Evolutionary conservation across 768 basidiomycete genomes (phyloP), one percentile per base, ranked within the genome.

Genomic region (Auricularia auricula-judae): DNA sequence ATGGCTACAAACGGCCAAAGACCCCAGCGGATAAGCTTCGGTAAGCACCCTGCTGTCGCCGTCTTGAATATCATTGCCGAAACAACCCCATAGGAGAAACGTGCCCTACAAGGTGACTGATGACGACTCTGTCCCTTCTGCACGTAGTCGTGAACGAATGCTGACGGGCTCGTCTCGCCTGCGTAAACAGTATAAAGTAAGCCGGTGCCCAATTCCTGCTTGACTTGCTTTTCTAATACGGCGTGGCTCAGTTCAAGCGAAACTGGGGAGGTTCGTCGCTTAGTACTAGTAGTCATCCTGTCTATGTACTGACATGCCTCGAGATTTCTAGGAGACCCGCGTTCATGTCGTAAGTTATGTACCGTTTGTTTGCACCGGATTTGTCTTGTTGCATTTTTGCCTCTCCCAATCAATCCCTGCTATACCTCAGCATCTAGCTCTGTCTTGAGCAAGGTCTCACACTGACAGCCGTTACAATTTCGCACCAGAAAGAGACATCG

Each of bases 61-160:
- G 14, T 56, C 3, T n/a, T 10, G 35, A 35, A 8, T 65, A 63
- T 21, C 66, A 16, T 39, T 21, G n/a, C 36, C 34, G 12, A 14
- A 43, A 11, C 21, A 33, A 23, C 36, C 61, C 34, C 58, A 21
- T 71, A 87, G 87, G 73, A 89, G 82, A 77, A 92, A 92, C 72
- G 68, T 91, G 62, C 91, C 91, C 14, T 93, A 93, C 83, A 93
- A 93, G 88, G 91, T 93, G 79, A 70, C 68, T 69, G 21, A 18
- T 51, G 47, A 21, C 18, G 39, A 42, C 12, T 14, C 39, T 42
- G 39, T 51, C 47, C 21, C 21, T 51, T 21, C 14, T 51, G 14
- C 47, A 21, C 47, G 47, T 51, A 21, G 21, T 51, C 14, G 47
- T 18, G 18, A 16, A 18, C 47, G 8, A 5, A 51, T 51, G 47